These are phyloP conservation scores for Scheffersomyces insectosa DNA, from an alignment of 1,139 yeast genomes.

Conservation along the genomic window DNA sequence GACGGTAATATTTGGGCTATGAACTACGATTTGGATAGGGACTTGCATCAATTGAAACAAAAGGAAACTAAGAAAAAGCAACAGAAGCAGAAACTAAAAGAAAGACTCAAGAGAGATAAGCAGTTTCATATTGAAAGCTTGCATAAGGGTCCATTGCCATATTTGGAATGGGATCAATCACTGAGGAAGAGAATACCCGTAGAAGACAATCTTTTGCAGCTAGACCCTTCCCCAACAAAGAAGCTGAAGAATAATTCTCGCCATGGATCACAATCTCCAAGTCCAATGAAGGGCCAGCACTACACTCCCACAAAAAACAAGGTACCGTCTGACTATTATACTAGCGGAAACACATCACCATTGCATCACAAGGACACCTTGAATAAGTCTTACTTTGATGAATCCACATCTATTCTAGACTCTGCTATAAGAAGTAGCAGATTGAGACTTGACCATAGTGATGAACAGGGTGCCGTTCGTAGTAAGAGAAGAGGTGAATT, in stretches of 20 bases:
- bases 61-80: constrained; percentile 22
- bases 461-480: constrained; percentile 2
- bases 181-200: constrained; percentile 3
- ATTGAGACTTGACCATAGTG: too few relatives aligned
- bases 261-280: not conserved
- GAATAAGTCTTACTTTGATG: constrained; percentile 1
- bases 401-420: constrained; percentile 9
- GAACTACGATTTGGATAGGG: constrained; percentile 8
- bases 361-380: not conserved
- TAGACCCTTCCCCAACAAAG: constrained; percentile 36
- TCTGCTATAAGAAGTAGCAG: too few relatives aligned
- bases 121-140: constrained; percentile 12
- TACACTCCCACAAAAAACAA: constrained; percentile 18
- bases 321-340: constrained; percentile 1
- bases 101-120: constrained; percentile 18
- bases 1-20: constrained; percentile 14
- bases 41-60: constrained; percentile 6
- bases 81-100: constrained; percentile 21
- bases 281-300: constrained; percentile 5
- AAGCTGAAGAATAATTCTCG: constrained; percentile 2
- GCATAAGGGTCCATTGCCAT: too few relatives aligned
- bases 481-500: too few relatives aligned
- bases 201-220: constrained; percentile 25
- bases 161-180: too few relatives aligned
- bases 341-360: constrained; percentile 2